Evolutionary conservation across 2,329 filamentous ascomycete species (phyloP).

Genomic region (Fusarium napiforme): DNA sequence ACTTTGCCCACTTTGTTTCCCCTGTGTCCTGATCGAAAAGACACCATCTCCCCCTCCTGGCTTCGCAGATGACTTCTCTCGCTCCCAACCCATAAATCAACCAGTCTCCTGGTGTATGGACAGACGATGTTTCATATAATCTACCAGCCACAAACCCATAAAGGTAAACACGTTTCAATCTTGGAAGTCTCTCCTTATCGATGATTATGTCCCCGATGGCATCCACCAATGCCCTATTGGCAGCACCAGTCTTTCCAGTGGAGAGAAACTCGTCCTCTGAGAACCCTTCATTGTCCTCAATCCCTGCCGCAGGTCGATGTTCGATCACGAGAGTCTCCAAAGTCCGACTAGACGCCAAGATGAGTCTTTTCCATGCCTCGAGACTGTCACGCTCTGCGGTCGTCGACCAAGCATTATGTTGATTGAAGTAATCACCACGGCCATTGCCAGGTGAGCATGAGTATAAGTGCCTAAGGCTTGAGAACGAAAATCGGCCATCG

Average conservation of each 20-base stretch:
- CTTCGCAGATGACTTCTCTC: not conserved
- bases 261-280: slow-evolving; percentile 20
- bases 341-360: not conserved
- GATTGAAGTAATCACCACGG: slow-evolving; percentile 8
- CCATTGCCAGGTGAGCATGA: slow-evolving; percentile 5
- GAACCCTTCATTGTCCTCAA: slow-evolving; percentile 11
- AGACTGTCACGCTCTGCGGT: not conserved
- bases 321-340: slow-evolving; percentile 27
- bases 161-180: slow-evolving; percentile 4
- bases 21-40: slow-evolving; percentile 15
- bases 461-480: not conserved
- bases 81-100: not conserved
- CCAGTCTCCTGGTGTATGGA: not conserved
- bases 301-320: slow-evolving; percentile 18
- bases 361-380: not conserved
- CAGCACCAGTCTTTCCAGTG: not conserved
- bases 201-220: not conserved
- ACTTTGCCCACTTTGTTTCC: not conserved
- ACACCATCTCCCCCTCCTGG: slow-evolving; percentile 12
- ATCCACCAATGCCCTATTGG: not conserved
- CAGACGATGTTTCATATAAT: not conserved
- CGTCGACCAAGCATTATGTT: slow-evolving; percentile 20
- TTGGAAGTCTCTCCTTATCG: not conserved
- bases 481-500: not conserved
- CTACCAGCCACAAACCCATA: slow-evolving; percentile 3